phyloP scores from a whole-genome alignment of 768 basidiomycete species.

The Pisolithus sp. region DNA sequence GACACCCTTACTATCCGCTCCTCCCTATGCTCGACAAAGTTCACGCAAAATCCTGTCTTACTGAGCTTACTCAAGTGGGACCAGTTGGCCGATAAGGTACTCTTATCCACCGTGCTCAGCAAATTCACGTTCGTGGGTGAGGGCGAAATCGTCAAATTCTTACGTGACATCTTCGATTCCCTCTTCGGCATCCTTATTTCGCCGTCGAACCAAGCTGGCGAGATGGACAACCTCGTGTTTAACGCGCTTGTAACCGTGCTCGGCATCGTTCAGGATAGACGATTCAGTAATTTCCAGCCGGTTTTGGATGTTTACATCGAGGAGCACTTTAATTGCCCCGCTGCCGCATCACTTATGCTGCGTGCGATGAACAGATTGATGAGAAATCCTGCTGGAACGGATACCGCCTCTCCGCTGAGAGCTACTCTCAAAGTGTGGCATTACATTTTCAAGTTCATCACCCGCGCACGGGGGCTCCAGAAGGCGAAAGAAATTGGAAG shows the following conservation, averaged over 20 bases:
- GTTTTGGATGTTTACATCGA: slow-evolving; percentile 93
- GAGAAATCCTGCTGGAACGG: slow-evolving; percentile 60
- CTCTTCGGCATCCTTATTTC: slow-evolving; percentile 87
- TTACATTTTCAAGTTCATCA: slow-evolving; percentile 92
- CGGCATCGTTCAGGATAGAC: slow-evolving; percentile 86
- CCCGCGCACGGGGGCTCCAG: slow-evolving; percentile 83
- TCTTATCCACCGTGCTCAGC: slow-evolving; percentile 64
- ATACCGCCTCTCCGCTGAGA: slow-evolving; percentile 72
- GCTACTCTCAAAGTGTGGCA: slow-evolving; percentile 95
- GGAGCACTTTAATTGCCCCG: slow-evolving; percentile 74
- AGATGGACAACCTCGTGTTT: slow-evolving; percentile 84
- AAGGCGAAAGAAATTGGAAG: slow-evolving; percentile 73
- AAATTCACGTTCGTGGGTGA: slow-evolving; percentile 92
- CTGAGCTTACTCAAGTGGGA: slow-evolving; percentile 81
- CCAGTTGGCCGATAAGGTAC: slow-evolving; percentile 52
- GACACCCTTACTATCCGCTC: slow-evolving; percentile 81
- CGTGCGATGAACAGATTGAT: slow-evolving; percentile 83
- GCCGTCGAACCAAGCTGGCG: slow-evolving; percentile 60
- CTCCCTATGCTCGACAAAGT: slow-evolving; percentile 86
- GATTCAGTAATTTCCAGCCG: slow-evolving; percentile 92
- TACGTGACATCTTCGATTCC: slow-evolving; percentile 86
- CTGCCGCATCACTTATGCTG: slow-evolving; percentile 80
- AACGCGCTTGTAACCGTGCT: slow-evolving; percentile 87
- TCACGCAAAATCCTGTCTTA: slow-evolving; percentile 85
- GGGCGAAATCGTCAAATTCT: slow-evolving; percentile 90